A percentile compares a stretch with the other conserved stretches of the same genome.
Evolutionary conservation across 352 stramenopile genomes (phyloP).

Genomic region (Phytopythium sindhum): DNA sequence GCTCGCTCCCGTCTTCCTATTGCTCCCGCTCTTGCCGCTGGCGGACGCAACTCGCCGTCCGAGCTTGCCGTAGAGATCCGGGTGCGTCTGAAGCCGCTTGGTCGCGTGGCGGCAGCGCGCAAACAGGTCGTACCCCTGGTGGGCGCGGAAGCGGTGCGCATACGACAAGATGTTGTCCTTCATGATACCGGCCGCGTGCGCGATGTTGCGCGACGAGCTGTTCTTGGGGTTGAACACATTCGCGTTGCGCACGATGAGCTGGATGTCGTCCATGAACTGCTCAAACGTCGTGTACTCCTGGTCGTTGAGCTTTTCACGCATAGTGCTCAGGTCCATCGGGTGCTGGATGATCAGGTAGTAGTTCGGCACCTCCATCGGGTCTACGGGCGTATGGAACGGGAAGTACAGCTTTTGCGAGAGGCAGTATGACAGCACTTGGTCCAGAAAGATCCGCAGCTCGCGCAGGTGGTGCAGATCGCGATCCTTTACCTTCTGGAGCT

Average conservation of each 20-base stretch:
- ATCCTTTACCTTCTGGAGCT: conserved; percentile 49
- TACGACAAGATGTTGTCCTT: conserved; percentile 89
- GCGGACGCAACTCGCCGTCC: conserved; percentile 4
- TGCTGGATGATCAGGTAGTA: conserved; percentile 88
- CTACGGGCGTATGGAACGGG: conserved; percentile 72
- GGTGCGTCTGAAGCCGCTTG: conserved; percentile 52
- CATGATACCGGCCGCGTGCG: conserved; percentile 80
- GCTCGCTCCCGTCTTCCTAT: background rate
- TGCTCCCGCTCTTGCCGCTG: background rate
- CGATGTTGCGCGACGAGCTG: conserved; percentile 69
- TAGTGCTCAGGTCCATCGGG: conserved; percentile 87
- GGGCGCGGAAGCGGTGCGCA: conserved; percentile 81
- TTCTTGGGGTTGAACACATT: conserved; percentile 88
- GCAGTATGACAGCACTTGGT: conserved; percentile 82
- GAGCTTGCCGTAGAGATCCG: conserved; percentile 38
- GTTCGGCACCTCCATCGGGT: conserved; percentile 74
- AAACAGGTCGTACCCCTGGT: conserved; percentile 89
- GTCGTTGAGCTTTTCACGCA: conserved; percentile 88
- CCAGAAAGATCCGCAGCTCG: conserved; percentile 86
- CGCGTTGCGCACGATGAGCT: conserved; percentile 86
- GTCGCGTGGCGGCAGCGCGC: conserved; percentile 79
- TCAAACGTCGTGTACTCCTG: conserved; percentile 88
- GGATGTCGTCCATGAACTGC: conserved; percentile 85
- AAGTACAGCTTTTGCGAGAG: conserved; percentile 60
- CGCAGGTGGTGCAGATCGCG: conserved; percentile 81